A percentile compares a stretch with the other conserved stretches of the same genome.
Evolutionary conservation across 2,329 filamentous ascomycete species (phyloP).

Genomic region (Cordyceps cicadae): DNA sequence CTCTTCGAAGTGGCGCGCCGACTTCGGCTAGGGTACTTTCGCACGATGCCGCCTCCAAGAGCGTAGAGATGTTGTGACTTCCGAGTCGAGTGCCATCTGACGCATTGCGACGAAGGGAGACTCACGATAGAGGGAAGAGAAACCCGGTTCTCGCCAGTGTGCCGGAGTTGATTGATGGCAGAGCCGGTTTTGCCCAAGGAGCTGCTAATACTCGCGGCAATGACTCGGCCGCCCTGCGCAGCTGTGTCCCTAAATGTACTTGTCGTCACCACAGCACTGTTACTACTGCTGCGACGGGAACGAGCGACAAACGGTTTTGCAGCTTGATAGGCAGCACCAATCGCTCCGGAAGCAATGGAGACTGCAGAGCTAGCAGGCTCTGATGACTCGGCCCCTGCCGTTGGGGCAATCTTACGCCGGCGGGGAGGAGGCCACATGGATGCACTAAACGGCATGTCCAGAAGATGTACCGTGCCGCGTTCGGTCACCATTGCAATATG

Average conservation of each 20-base stretch:
- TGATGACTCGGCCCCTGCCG: conserved; percentile 37
- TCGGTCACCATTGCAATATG: conserved; percentile 84
- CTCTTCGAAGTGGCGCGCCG: conserved; percentile 46
- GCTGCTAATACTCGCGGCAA: conserved; percentile 65
- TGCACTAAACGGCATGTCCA: conserved; percentile 74
- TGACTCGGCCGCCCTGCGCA: conserved; percentile 61
- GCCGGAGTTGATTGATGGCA: conserved; percentile 60
- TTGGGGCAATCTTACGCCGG: conserved; percentile 36
- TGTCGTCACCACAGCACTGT: conserved; percentile 26
- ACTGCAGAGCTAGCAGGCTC: conserved; percentile 49
- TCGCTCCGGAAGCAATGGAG: conserved; percentile 60
- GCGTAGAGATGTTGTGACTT: conserved; percentile 56
- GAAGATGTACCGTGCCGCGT: conserved; percentile 88
- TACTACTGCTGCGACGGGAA: conserved; percentile 42
- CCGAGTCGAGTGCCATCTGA: conserved; percentile 57
- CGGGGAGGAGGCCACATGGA: conserved; percentile 80
- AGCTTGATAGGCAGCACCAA: conserved; percentile 62
- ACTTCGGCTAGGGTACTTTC: conserved; percentile 54
- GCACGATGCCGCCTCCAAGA: conserved; percentile 56
- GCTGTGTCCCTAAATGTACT: conserved; percentile 49
- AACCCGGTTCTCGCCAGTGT: conserved; percentile 67
- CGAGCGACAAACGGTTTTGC: conserved; percentile 52
- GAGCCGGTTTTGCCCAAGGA: conserved; percentile 67
- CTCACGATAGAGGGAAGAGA: conserved; percentile 52
- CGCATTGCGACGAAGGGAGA: conserved; percentile 49